Conservation (phyloP, 2,329 filamentous ascomycete genomes). For the Colletotrichum spaethianum region DNA sequence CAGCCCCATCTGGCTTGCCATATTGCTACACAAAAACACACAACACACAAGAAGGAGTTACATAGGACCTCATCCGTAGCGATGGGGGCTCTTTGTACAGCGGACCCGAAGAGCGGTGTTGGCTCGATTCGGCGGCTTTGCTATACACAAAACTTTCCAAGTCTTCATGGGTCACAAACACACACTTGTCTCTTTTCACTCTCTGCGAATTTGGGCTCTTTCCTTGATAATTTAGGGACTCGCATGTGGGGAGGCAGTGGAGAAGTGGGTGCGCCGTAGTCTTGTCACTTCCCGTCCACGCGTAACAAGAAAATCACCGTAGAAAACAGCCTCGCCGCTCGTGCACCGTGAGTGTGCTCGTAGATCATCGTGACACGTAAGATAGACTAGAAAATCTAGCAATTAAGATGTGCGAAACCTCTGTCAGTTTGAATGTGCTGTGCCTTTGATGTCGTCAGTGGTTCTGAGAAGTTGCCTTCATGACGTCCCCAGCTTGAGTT, state of each 20-base stretch:
- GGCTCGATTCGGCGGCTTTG: constrained; percentile 31
- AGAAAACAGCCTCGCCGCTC: constrained; percentile 25
- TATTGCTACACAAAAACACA: constrained; percentile 29
- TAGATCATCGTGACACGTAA: constrained; percentile 29
- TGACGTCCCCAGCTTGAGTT: neutral
- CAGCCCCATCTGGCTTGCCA: constrained; percentile 22
- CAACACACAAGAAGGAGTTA: constrained; percentile 3
- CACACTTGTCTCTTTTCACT: constrained; percentile 16
- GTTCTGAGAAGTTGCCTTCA: neutral
- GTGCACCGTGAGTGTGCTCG: constrained; percentile 28
- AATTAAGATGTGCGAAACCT: constrained; percentile 30
- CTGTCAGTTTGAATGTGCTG: constrained; percentile 4
- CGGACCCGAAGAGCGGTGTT: constrained; percentile 26
- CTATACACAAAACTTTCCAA: constrained; percentile 35
- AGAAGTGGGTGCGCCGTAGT: constrained; percentile 18
- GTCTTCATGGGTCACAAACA: constrained; percentile 26
- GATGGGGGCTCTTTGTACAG: constrained; percentile 34
- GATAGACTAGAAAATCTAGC: constrained; percentile 38
- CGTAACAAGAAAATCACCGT: constrained; percentile 26
- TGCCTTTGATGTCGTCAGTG: neutral
- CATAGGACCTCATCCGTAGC: constrained; percentile 26
- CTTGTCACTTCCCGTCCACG: constrained; percentile 18
- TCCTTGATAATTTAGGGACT: constrained; percentile 6
- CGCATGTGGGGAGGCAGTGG: neutral
- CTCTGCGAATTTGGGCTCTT: constrained; percentile 11